Evolutionary conservation across 441 rosid species (phyloP).

Genomic region (Populus hybrid): DNA sequence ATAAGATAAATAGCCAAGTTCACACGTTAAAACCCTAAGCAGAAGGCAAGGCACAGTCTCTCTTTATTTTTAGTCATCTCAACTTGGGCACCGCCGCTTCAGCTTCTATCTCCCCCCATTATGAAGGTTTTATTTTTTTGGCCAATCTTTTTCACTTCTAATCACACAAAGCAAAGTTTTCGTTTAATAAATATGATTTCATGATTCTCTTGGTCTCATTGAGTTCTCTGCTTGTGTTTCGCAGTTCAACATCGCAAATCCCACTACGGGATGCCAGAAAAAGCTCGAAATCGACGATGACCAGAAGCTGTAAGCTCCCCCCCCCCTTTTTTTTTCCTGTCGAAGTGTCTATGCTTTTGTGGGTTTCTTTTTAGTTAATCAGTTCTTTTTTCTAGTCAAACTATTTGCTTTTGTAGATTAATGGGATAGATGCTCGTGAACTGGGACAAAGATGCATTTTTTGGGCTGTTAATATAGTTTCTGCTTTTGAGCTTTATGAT

Average conservation of each 20-base stretch:
- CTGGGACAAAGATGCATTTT: background rate
- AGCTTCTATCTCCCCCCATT: background rate
- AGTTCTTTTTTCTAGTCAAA: background rate
- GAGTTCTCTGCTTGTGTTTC: background rate
- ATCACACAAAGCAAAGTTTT: background rate
- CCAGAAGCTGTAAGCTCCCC: constrained; percentile 46
- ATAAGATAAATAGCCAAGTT: background rate
- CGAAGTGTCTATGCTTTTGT: background rate
- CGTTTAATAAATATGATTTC: background rate
- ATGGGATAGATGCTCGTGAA: background rate
- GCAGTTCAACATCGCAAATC: constrained; percentile 58
- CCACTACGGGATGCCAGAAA: constrained; percentile 67
- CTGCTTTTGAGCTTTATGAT: no score
- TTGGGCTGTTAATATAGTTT: background rate
- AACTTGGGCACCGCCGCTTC: constrained; percentile 2
- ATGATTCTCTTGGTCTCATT: background rate
- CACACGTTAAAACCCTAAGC: constrained; percentile 3
- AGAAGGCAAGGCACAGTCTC: background rate
- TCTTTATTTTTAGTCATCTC: background rate
- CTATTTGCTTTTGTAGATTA: background rate
- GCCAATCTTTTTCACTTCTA: background rate
- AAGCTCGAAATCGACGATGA: constrained; percentile 71
- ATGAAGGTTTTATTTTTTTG: constrained; percentile 18
- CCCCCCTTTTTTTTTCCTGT: background rate
- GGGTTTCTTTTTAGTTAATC: background rate